Percentiles rank a stretch among this genome's conserved stretches.
Evolutionary conservation across 305 asterid species (phyloP).

Genomic region (Fraxinus nigra): DNA sequence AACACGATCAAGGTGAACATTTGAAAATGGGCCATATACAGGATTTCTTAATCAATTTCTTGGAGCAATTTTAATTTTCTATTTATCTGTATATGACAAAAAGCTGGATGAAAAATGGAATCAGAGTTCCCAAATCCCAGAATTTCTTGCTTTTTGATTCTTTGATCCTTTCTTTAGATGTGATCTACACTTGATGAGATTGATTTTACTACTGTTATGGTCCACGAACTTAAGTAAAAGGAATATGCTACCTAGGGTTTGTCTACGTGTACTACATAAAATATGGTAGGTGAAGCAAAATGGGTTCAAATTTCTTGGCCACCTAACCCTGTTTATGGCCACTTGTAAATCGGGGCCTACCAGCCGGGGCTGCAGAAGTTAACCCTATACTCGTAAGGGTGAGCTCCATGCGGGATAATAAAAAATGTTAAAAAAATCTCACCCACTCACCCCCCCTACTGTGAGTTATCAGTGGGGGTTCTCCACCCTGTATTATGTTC

Average conservation of each 20-base stretch:
- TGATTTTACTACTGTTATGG: no score
- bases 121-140: not conserved
- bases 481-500: no score
- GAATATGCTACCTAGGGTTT: no score
- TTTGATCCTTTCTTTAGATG: not conserved
- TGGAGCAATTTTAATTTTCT: not conserved
- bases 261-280: no score
- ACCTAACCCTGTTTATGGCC: not conserved
- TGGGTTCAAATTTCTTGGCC: not conserved
- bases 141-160: not conserved
- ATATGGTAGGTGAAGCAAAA: not conserved
- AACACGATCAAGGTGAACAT: not conserved
- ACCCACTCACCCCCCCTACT: no score
- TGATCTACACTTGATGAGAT: not conserved
- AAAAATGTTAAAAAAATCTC: no score
- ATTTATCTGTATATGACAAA: not conserved
- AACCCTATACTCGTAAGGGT: no score
- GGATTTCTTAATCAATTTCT: not conserved
- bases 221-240: no score
- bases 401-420: no score
- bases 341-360: not conserved
- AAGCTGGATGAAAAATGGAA: not conserved
- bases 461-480: no score
- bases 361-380: not conserved
- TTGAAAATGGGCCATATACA: not conserved